A percentile compares a stretch with the other conserved stretches of the same genome.
Evolutionary conservation across 2,329 filamentous ascomycete species (phyloP).

Genomic region (Ceratocystis cubensis): DNA sequence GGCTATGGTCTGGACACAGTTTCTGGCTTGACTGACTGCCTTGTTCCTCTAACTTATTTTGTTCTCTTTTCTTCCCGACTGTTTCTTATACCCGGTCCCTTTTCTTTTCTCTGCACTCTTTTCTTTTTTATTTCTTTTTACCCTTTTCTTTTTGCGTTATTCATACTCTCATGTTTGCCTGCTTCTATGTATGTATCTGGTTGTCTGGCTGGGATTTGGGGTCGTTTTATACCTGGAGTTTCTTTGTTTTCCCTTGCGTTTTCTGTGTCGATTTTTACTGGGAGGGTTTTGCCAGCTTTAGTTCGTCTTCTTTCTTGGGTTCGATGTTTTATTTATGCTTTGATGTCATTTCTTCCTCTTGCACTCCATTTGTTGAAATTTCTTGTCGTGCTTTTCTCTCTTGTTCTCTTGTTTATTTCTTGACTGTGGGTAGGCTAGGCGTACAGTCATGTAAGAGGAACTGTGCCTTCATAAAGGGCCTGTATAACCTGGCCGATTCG

Average conservation of each 20-base stretch:
- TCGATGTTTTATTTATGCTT: slow-evolving; percentile 1
- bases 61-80: slow-evolving; percentile 1
- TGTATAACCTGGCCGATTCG: too few relatives aligned
- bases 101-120: not conserved
- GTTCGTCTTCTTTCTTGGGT: not conserved
- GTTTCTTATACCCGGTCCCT: slow-evolving; percentile 11
- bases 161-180: slow-evolving; percentile 16
- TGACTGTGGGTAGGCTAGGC: too few relatives aligned
- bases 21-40: not conserved
- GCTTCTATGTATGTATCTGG: not conserved
- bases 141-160: not conserved
- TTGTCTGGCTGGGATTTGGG: slow-evolving; percentile 5
- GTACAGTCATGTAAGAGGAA: too few relatives aligned
- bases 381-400: not conserved
- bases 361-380: not conserved
- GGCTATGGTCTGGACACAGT: not conserved
- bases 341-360: not conserved
- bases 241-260: slow-evolving; percentile 13
- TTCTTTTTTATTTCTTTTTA: slow-evolving; percentile 18
- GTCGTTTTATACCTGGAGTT: slow-evolving; percentile 18
- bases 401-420: not conserved
- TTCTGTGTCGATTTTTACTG: not conserved
- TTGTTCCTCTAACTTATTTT: not conserved
- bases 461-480: too few relatives aligned
- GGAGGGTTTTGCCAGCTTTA: slow-evolving; percentile 12